Percentiles rank a stretch among this genome's conserved stretches.
Conservation (phyloP, 371 early-diverging fungal genomes). For the Apophysomyces ossiformis region DNA sequence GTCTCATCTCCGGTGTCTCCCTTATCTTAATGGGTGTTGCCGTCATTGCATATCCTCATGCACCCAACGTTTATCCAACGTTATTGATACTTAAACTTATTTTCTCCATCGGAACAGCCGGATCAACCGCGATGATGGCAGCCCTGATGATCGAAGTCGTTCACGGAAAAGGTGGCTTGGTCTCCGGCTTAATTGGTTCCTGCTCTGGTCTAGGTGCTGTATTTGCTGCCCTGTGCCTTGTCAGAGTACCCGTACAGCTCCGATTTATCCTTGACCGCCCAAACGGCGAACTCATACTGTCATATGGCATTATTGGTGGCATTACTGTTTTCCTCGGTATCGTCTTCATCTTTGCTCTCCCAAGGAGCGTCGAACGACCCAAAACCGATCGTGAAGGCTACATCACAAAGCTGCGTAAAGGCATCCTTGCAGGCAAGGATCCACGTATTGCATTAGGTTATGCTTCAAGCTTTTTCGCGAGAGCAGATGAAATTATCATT, state of each 20-base stretch:
- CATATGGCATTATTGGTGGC: slow-evolving; percentile 45
- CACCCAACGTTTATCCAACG: slow-evolving; percentile 54
- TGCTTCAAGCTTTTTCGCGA: slow-evolving; percentile 66
- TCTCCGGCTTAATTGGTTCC: slow-evolving; percentile 57
- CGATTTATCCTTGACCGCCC: slow-evolving; percentile 20
- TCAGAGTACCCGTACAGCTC: slow-evolving; percentile 41
- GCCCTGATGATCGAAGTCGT: slow-evolving; percentile 59
- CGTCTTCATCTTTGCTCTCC: slow-evolving; percentile 44
- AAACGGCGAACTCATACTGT: slow-evolving; percentile 16
- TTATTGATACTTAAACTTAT: slow-evolving; percentile 57
- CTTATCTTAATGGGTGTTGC: slow-evolving; percentile 57
- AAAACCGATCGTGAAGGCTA: slow-evolving; percentile 2
- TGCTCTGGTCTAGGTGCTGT: slow-evolving; percentile 59
- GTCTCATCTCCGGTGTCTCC: slow-evolving; percentile 21
- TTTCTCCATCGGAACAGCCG: slow-evolving; percentile 73
- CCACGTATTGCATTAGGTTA: slow-evolving; percentile 65
- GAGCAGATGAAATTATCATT: slow-evolving; percentile 79
- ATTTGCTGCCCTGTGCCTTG: slow-evolving; percentile 52
- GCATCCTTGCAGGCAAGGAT: slow-evolving; percentile 59
- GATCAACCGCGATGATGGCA: slow-evolving; percentile 72
- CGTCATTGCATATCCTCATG: slow-evolving; percentile 51
- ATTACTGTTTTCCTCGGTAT: slow-evolving; percentile 35
- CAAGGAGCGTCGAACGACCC: slow-evolving; percentile 21
- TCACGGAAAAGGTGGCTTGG: slow-evolving; percentile 52
- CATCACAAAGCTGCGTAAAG: slow-evolving; percentile 23